A percentile compares a stretch with the other conserved stretches of the same genome.
Conservation (phyloP, 2,329 filamentous ascomycete species). For the Pyrenophora tritici-repentis region DNA sequence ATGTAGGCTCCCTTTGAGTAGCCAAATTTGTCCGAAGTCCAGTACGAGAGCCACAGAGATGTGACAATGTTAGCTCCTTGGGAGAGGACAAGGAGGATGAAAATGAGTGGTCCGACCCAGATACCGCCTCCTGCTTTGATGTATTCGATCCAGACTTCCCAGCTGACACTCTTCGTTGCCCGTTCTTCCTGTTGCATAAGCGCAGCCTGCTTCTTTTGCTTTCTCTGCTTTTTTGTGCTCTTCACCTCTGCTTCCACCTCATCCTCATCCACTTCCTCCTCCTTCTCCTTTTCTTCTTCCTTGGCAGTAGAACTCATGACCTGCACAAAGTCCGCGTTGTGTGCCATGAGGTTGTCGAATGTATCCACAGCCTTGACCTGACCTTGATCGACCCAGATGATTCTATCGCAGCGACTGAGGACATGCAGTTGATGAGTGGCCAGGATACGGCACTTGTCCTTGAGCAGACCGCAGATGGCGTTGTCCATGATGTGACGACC, state of each 20-base stretch:
- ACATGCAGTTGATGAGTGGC: slow-evolving; percentile 97
- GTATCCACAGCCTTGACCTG: slow-evolving; percentile 84
- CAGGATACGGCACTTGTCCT: slow-evolving; percentile 85
- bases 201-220: slow-evolving; percentile 55
- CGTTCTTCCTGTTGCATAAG: slow-evolving; percentile 78
- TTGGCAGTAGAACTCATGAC: slow-evolving; percentile 81
- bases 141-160: slow-evolving; percentile 79
- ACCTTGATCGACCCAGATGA: slow-evolving; percentile 91
- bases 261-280: slow-evolving; percentile 57
- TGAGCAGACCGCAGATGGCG: slow-evolving; percentile 85
- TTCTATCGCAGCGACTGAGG: slow-evolving; percentile 84
- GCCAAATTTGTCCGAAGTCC: slow-evolving; percentile 80
- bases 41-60: slow-evolving; percentile 91
- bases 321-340: slow-evolving; percentile 76
- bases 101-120: slow-evolving; percentile 67
- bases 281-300: slow-evolving; percentile 57
- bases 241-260: slow-evolving; percentile 58
- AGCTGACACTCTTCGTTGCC: slow-evolving; percentile 76
- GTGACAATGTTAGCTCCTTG: slow-evolving; percentile 87
- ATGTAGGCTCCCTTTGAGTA: slow-evolving; percentile 73
- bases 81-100: slow-evolving; percentile 69
- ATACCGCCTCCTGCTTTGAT: slow-evolving; percentile 74
- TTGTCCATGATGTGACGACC: slow-evolving; percentile 83
- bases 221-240: slow-evolving; percentile 58
- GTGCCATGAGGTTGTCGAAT: slow-evolving; percentile 82